Conservation (phyloP, 495 filamentous ascomycete species). For the Hypoxylon fragiforme region DNA sequence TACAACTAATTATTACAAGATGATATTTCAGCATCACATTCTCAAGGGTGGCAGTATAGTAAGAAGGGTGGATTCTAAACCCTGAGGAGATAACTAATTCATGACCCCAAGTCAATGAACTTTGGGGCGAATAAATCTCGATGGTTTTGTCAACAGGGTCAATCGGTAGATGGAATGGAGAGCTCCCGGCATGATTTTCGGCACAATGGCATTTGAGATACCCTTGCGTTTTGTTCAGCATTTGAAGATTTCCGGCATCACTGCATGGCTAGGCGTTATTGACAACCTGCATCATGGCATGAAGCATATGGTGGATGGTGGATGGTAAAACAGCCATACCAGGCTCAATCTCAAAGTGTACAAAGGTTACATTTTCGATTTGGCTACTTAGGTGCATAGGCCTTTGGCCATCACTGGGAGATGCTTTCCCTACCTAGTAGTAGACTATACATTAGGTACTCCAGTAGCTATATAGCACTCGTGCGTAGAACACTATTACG, state of each 20-base stretch:
- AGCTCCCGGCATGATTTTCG: slow-evolving; percentile 4
- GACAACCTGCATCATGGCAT: slow-evolving; percentile 12
- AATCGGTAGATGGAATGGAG: not conserved
- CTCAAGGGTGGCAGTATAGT: slow-evolving; percentile 21
- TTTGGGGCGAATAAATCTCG: slow-evolving; percentile 1
- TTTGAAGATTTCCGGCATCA: slow-evolving; percentile 3
- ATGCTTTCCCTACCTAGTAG: not conserved
- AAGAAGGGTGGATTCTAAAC: slow-evolving; percentile 23
- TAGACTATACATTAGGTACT: too few species aligned
- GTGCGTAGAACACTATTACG: not conserved
- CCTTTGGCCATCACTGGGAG: not conserved
- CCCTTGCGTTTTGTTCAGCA: slow-evolving; percentile 9
- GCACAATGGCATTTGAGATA: slow-evolving; percentile 22
- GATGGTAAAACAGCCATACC: not conserved
- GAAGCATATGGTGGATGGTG: slow-evolving; percentile 3
- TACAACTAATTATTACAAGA: slow-evolving; percentile 19
- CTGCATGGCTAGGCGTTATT: slow-evolving; percentile 28
- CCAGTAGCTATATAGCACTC: not conserved
- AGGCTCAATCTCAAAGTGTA: not conserved
- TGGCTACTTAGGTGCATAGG: not conserved
- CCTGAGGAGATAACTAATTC: not conserved
- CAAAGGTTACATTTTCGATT: not conserved
- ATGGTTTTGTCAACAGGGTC: not conserved
- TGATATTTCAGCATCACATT: slow-evolving; percentile 10
- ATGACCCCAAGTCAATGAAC: not conserved